phyloP scores from a whole-genome alignment of 805 yeast species.

The Pichia phayaonensis region DNA sequence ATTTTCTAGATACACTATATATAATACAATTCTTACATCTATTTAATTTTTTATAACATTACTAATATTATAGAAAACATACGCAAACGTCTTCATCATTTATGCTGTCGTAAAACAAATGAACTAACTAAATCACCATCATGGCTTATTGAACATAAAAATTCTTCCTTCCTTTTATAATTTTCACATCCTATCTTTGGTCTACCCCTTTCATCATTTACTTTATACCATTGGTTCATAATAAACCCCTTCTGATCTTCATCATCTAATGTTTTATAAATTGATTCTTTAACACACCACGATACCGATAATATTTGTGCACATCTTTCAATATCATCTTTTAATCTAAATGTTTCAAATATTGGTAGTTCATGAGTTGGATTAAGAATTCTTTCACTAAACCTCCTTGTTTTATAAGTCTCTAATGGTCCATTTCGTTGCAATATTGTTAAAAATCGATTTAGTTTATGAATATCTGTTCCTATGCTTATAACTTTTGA shows the following conservation, averaged over 20 bases:
- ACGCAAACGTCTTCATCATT: neutral
- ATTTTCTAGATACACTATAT: neutral
- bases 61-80: neutral
- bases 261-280: slow-evolving; percentile 50
- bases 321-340: slow-evolving; percentile 21
- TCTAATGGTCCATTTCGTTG: slow-evolving; percentile 26
- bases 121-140: slow-evolving; percentile 56
- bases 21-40: neutral
- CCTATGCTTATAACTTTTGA: slow-evolving; percentile 43
- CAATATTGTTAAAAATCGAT: slow-evolving; percentile 40
- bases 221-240: slow-evolving; percentile 56
- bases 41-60: neutral
- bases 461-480: slow-evolving; percentile 42
- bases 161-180: slow-evolving; percentile 35
- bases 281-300: slow-evolving; percentile 75
- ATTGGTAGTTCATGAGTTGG: slow-evolving; percentile 32
- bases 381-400: slow-evolving; percentile 46
- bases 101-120: slow-evolving; percentile 33
- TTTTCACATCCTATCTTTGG: slow-evolving; percentile 34
- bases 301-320: slow-evolving; percentile 41
- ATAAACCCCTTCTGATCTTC: slow-evolving; percentile 43
- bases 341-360: slow-evolving; percentile 17
- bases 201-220: slow-evolving; percentile 30
- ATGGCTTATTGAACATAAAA: slow-evolving; percentile 53
- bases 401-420: slow-evolving; percentile 28